Percentiles rank a stretch among this genome's conserved stretches.
phyloP scores from a whole-genome alignment of 331 rosid species.

The Arachis monticola region DNA sequence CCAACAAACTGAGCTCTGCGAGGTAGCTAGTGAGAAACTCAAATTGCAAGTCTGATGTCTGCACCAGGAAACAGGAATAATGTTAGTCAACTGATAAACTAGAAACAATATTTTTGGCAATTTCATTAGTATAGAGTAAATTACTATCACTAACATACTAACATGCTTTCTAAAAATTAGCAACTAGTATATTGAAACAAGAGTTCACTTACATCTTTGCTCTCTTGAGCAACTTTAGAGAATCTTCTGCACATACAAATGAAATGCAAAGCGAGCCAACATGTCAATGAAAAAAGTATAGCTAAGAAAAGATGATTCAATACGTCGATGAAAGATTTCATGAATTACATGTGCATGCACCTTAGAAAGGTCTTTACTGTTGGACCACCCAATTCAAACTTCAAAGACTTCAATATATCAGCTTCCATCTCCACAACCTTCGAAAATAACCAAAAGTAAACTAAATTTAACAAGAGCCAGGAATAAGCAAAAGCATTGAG shows the following conservation, averaged over 20 bases:
- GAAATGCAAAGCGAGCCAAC: conserved; percentile 27
- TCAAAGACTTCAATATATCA: no score
- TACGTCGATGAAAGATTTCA: not conserved
- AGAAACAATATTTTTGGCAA: not conserved
- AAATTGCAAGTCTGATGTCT: conserved; percentile 51
- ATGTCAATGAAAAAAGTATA: not conserved
- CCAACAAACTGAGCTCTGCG: conserved; percentile 78
- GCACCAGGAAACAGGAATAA: conserved; percentile 28
- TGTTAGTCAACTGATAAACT: conserved; percentile 14
- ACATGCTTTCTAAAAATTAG: not conserved
- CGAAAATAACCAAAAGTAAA: no score
- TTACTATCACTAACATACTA: not conserved
- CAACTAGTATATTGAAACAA: not conserved
- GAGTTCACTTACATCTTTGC: conserved; percentile 52
- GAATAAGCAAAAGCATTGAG: not conserved
- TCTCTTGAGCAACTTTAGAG: conserved; percentile 56
- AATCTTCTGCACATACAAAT: conserved; percentile 63
- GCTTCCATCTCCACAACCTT: no score
- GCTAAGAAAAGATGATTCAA: not conserved
- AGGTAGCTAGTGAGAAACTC: conserved; percentile 63
- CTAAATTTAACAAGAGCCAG: not conserved
- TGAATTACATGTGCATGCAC: not conserved
- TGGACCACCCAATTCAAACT: no score
- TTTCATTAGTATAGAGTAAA: not conserved
- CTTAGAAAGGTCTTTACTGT: no score